Evolutionary conservation across 164 flowering plant species (phyloP), one percentile per base, ranked within the genome.

Genomic region (Annona squamosa): DNA sequence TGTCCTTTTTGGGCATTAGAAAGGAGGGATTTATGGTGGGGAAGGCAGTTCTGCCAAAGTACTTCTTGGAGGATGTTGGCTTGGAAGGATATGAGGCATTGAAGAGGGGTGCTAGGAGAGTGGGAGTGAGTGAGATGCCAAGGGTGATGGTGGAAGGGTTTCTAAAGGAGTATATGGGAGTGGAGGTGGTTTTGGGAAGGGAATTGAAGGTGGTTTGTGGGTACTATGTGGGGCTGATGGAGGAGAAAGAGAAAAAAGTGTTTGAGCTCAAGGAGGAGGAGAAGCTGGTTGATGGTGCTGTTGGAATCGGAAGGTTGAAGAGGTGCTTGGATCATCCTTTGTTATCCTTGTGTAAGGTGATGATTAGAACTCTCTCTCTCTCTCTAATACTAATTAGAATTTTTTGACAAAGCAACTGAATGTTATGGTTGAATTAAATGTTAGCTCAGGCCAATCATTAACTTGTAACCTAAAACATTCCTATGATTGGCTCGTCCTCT

Each of bases 71-170:
- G 71, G 86, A 89, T 76, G 81, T 87, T 48, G 84, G 85, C 17
- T 4, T 48, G 17, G 87, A 86, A 71, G 84, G 83, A 3, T 87
- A 78, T 71, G 85, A 86, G 71, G 70, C 76, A 56, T 69, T 89
- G 74, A 79, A 41, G 79, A 81, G 75, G 26, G 67, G 65, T 65
- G 71, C 75, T 68, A 80, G 57, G 56, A 83, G 62, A 46, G 83
- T 89, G 48, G 90, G 74, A 7, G 79, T 87, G 5, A 90, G 81
- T 73, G 79, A 73, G 18, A 46, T 87, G 77, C 94, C 95, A 5
- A 74, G 61, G 18, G 82, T 90, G 4, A 89, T 90, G 95, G 84
- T 87, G 69, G 95, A 89, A 62, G 77, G 82, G 46, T 85, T 89
- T 61, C 57, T 89, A 72, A 85, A 61, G 73, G 91, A 89, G 52